phyloP scores from a whole-genome alignment of 2,329 filamentous ascomycete genomes.

The Ambrosiella xylebori region DNA sequence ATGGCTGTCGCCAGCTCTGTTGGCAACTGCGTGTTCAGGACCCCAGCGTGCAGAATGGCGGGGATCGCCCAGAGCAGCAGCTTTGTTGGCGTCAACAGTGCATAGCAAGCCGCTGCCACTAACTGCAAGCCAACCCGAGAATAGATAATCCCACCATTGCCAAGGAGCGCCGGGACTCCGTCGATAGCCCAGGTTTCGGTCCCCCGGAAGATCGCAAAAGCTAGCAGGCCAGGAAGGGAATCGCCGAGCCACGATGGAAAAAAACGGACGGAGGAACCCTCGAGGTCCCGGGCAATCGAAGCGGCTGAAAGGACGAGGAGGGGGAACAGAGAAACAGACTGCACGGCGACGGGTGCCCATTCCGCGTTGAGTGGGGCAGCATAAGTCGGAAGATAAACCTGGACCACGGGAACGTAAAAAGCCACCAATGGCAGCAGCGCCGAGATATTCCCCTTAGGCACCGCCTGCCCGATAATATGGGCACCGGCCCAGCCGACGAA shows the following conservation, averaged over 20 bases:
- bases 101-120: conserved; percentile 45
- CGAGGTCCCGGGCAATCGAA: conserved; percentile 37
- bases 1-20: conserved; percentile 39
- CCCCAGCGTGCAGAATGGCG: conserved; percentile 51
- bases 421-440: conserved; percentile 54
- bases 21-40: conserved; percentile 58
- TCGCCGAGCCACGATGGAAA: conserved; percentile 41
- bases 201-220: conserved; percentile 47
- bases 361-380: conserved; percentile 49
- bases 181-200: conserved; percentile 25
- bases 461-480: conserved; percentile 31
- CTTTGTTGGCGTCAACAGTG: conserved; percentile 26
- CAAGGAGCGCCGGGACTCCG: conserved; percentile 34
- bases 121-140: conserved; percentile 59
- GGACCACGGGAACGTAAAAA: conserved; percentile 54
- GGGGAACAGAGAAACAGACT: conserved; percentile 55
- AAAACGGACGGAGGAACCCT: conserved; percentile 26
- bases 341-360: conserved; percentile 59
- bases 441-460: conserved; percentile 30
- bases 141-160: conserved; percentile 39
- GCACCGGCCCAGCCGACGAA: conserved; percentile 59
- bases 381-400: conserved; percentile 51
- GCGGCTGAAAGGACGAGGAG: conserved; percentile 47
- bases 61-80: conserved; percentile 51
- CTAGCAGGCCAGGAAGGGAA: conserved; percentile 45